Percentiles rank a stretch among this genome's conserved stretches.
phyloP scores from a whole-genome alignment of 2,329 filamentous ascomycete genomes.

The Emergomyces orientalis region DNA sequence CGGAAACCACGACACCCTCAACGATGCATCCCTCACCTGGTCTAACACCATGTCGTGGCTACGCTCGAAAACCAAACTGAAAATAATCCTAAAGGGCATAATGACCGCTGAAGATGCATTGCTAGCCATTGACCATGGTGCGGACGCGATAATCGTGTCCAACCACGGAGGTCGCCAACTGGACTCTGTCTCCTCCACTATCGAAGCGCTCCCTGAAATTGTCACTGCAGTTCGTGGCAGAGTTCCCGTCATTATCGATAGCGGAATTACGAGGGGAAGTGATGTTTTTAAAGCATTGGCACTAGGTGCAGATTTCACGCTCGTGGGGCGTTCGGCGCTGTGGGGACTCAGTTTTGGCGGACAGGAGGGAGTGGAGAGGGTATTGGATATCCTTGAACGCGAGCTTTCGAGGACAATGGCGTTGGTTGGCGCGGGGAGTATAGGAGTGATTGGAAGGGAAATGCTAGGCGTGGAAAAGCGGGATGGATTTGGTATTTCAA shows the following conservation, averaged over 20 bases:
- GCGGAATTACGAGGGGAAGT: constrained; percentile 37
- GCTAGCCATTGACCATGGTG: constrained; percentile 35
- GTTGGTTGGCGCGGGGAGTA: constrained; percentile 16
- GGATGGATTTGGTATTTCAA: constrained; percentile 17
- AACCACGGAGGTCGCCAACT: constrained; percentile 44
- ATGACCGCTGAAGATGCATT: constrained; percentile 39
- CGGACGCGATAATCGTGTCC: constrained; percentile 31
- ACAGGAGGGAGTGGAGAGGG: constrained; percentile 45
- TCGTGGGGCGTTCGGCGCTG: constrained; percentile 50
- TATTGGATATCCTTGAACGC: constrained; percentile 42
- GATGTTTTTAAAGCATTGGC: constrained; percentile 43
- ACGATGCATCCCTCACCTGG: constrained; percentile 5
- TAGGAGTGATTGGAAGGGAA: constrained; percentile 16
- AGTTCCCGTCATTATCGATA: constrained; percentile 39
- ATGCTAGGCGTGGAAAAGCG: constrained; percentile 15
- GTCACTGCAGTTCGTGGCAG: constrained; percentile 34
- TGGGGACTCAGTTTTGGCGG: constrained; percentile 51
- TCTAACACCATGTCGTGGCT: constrained; percentile 1
- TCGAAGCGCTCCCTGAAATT: constrained; percentile 47
- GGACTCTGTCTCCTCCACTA: constrained; percentile 37
- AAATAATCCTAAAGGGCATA: constrained; percentile 51
- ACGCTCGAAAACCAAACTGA: not conserved
- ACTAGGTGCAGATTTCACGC: constrained; percentile 49
- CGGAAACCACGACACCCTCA: constrained; percentile 51
- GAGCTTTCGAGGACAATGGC: constrained; percentile 33